Evolutionary conservation across 169 alveolate genomes (phyloP).

Genomic region (Eimeria falciformis): DNA sequence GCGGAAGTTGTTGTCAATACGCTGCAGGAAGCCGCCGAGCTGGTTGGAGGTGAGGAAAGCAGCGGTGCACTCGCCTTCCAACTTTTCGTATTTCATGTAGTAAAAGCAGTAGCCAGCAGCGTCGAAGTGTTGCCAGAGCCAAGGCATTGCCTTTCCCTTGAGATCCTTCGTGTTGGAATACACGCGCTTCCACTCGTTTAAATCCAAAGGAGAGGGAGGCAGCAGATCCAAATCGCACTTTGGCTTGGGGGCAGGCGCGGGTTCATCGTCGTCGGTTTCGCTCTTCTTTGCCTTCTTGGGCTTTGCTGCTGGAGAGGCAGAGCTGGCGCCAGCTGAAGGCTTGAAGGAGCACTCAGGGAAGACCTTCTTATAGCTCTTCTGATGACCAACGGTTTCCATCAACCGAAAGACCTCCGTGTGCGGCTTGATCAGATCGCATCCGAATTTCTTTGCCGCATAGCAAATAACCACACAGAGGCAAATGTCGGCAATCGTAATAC

Average conservation of each 20-base stretch:
- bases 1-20: constrained; percentile 94
- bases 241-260: background rate
- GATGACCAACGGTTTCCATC: constrained; percentile 41
- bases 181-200: constrained; percentile 96
- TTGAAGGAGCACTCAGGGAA: background rate
- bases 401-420: constrained; percentile 25
- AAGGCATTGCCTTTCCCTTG: constrained; percentile 91
- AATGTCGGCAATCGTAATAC: constrained; percentile 78
- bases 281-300: background rate
- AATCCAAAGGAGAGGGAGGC: constrained; percentile 92
- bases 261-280: background rate
- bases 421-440: background rate
- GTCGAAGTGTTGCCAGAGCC: constrained; percentile 92
- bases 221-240: constrained; percentile 85
- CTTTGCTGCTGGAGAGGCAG: background rate
- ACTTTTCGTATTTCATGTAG: constrained; percentile 94
- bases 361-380: constrained; percentile 53
- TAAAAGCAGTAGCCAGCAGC: constrained; percentile 93
- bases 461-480: constrained; percentile 30
- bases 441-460: background rate
- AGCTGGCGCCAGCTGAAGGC: background rate
- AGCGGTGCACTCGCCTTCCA: constrained; percentile 95
- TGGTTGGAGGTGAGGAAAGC: constrained; percentile 93
- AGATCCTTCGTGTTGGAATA: constrained; percentile 94
- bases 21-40: constrained; percentile 96